Evolutionary conservation across 1,139 yeast species (phyloP).

Genomic region (Suhomyces kunorum): DNA sequence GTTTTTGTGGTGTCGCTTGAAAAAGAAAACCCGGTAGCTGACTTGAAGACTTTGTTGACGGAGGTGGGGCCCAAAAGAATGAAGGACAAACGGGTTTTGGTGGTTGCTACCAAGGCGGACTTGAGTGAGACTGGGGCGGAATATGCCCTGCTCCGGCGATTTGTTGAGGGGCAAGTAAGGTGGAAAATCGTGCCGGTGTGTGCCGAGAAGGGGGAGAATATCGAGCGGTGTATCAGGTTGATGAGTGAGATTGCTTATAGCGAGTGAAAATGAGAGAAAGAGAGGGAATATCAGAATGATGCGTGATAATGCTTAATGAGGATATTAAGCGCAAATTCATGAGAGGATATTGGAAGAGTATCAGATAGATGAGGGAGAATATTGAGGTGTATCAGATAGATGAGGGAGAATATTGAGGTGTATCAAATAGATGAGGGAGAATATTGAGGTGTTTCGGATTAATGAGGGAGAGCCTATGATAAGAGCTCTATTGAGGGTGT

Average conservation of each 20-base stretch:
- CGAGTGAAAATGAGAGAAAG: not conserved
- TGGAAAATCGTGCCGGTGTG: slow-evolving; percentile 87
- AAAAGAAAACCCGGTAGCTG: slow-evolving; percentile 59
- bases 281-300: not conserved
- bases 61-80: slow-evolving; percentile 73
- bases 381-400: too few species aligned
- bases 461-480: too few species aligned
- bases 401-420: too few species aligned
- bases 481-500: too few species aligned
- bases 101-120: slow-evolving; percentile 93
- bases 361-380: too few species aligned
- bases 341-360: too few species aligned
- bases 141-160: slow-evolving; percentile 44
- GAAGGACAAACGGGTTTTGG: slow-evolving; percentile 59
- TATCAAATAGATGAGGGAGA: too few species aligned
- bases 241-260: slow-evolving; percentile 66
- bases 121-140: slow-evolving; percentile 51
- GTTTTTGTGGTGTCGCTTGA: slow-evolving; percentile 86
- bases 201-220: slow-evolving; percentile 70
- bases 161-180: slow-evolving; percentile 34
- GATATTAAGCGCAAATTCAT: too few species aligned
- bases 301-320: not conserved
- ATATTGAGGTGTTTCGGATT: too few species aligned
- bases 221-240: slow-evolving; percentile 64
- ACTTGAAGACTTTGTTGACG: slow-evolving; percentile 56